Evolutionary conservation across 257 asterid species (phyloP), one percentile per base, ranked within the genome.

Genomic region (Solanum boliviense): DNA sequence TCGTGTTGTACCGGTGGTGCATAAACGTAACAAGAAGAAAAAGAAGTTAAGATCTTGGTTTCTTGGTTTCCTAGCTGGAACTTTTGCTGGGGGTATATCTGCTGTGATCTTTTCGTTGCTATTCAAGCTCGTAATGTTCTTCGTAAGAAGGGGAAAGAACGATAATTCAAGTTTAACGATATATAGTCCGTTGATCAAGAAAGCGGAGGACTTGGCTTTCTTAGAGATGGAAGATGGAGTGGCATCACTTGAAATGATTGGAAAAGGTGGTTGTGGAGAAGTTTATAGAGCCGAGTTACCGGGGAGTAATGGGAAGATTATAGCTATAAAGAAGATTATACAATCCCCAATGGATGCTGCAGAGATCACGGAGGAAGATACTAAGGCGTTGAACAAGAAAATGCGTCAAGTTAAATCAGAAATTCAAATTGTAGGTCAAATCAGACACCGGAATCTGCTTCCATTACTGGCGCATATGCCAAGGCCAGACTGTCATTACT

Each of bases 241-340:
- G 13, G 93, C 95, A 1, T 84, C 94, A 1, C 95, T 94, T 18
- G 90, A 86, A 15, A 20, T 94, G 60, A 94, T 96, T 20, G 99
- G 99, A 36, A 89, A 82, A 90, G 98, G 98, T n/a, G 99, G 98
- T 0, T 95, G 98, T 82, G 99, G 99, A 15, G 95, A 93, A 23
- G 99, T 96, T 6, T 95, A 93, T 91, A 94, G 89, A 76, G 96
- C 94, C 0, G 95, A 91, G 21, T 84, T 96, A 27, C 98, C 99
- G 0, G 96, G 94, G 38, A 93, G 93, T 46, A 84, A 90, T 36
- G 97, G 98, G 5, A 95, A 90, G 87, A 92, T 92, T 86, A 94
- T 96, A 25, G 99, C 98, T 0, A 91, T 96, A n/a, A 96, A 96
- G 93, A 95, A 96, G 91, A 88, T 95, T 29, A 76, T 87, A 25